phyloP scores from a whole-genome alignment of 2,329 filamentous ascomycete genomes.

The Orbilia blumenaviensis region DNA sequence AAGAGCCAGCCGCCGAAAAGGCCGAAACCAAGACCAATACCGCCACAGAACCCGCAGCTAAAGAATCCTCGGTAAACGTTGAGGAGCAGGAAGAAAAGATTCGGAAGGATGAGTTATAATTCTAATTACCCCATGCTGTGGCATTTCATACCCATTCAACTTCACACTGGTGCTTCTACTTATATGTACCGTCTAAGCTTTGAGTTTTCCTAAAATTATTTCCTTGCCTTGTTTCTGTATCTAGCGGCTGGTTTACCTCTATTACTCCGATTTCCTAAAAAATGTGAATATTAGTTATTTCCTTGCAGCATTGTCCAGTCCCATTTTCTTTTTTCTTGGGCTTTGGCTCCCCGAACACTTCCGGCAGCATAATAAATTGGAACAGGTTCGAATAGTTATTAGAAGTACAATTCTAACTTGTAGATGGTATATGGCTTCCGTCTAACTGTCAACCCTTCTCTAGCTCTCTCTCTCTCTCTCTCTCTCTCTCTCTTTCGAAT shows the following conservation, averaged over 20 bases:
- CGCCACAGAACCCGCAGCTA: conserved; percentile 25
- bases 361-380: too few relatives aligned
- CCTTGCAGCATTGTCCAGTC: not conserved
- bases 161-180: not conserved
- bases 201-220: conserved; percentile 6
- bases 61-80: conserved; percentile 32
- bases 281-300: conserved; percentile 28
- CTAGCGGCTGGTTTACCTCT: conserved; percentile 44
- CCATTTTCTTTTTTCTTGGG: not conserved
- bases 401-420: too few relatives aligned
- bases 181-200: not conserved
- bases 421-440: too few relatives aligned
- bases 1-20: conserved; percentile 29
- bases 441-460: too few relatives aligned
- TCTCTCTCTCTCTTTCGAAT: too few relatives aligned
- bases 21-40: conserved; percentile 30
- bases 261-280: conserved; percentile 15
- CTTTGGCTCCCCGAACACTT: too few relatives aligned
- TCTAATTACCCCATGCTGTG: not conserved
- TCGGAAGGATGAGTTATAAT: conserved; percentile 41
- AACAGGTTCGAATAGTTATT: too few relatives aligned
- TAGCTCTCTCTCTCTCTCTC: too few relatives aligned
- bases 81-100: conserved; percentile 1
- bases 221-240: conserved; percentile 33
- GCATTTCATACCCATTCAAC: not conserved